Evolutionary conservation across 495 filamentous ascomycete genomes (phyloP), one percentile per base, ranked within the genome.

Genomic region (Lepraria neglecta): DNA sequence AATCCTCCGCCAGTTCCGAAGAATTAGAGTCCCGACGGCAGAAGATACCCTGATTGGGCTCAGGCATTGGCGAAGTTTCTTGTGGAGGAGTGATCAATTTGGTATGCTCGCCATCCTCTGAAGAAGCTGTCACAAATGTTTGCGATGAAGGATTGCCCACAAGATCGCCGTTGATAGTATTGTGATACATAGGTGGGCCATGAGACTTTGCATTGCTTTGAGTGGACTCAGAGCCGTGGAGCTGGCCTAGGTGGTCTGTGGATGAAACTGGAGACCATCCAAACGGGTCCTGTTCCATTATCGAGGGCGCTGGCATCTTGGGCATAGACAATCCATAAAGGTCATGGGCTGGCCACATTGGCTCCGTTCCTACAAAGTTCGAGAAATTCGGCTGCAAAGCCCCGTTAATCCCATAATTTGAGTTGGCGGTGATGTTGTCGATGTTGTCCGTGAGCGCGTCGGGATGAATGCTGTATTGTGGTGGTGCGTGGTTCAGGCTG

Each of bases 281-380:
- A 59, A 56, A 63, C 10, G 28, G 30, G 40, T 60, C 58, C 51
- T 43, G 47, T 53, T 60, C 58, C 19, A 43, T 19, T 19, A 60
- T 42, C 47, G 58, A 19, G 33, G 33, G 71, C 65, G 56, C 66
- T 19, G 33, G 68, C 60, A 55, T 75, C 72, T 42, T 64, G 46
- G 40, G 45, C 19, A 64, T 64, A 28, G 28, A 46, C 15, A 64
- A 17, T 11, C 44, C 58, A 42, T 47, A 64, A n/a, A 43, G 40
- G 7, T 53, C 50, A n/a, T 53, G 47, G 47, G 45, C 24, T 27
- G 55, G 12, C 56, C 48, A 60, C 17, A 53, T 45, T 12, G 58
- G 38, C 27, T 60, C 58, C 24, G 58, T 27, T 38, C 24, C 48
- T 60, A 17, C 48, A 45, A 47, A 3, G n/a, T 42, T 43, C 19